Conservation (phyloP, 495 filamentous ascomycete species). For the Hypoxylon trugodes region DNA sequence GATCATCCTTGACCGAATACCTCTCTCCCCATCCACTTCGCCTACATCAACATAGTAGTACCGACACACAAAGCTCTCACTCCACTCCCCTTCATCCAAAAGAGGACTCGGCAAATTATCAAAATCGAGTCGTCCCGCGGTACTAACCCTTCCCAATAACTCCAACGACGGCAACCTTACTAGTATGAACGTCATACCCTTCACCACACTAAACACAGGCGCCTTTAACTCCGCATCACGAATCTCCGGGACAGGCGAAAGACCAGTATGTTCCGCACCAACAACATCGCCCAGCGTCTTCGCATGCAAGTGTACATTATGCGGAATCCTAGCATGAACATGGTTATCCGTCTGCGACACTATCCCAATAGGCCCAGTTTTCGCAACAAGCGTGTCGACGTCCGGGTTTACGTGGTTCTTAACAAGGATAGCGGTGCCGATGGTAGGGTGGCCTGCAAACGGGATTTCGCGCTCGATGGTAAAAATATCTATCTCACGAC, state of each 20-base stretch:
- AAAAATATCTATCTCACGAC: slow-evolving; percentile 74
- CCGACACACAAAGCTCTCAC: slow-evolving; percentile 56
- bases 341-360: slow-evolving; percentile 7
- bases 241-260: slow-evolving; percentile 41
- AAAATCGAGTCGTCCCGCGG: slow-evolving; percentile 42
- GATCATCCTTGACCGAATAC: slow-evolving; percentile 59
- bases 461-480: slow-evolving; percentile 67
- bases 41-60: slow-evolving; percentile 64
- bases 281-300: slow-evolving; percentile 40
- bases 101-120: slow-evolving; percentile 33
- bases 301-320: slow-evolving; percentile 70
- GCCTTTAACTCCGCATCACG: slow-evolving; percentile 48
- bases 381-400: slow-evolving; percentile 61
- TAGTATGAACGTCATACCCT: slow-evolving; percentile 72
- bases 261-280: slow-evolving; percentile 11
- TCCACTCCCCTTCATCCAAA: slow-evolving; percentile 66
- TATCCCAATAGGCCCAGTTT: slow-evolving; percentile 65
- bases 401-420: slow-evolving; percentile 39
- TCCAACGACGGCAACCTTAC: slow-evolving; percentile 59
- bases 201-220: slow-evolving; percentile 70
- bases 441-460: slow-evolving; percentile 82
- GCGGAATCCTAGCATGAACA: slow-evolving; percentile 67
- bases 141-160: slow-evolving; percentile 49
- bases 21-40: slow-evolving; percentile 35
- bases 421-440: slow-evolving; percentile 70